Base-by-base conservation (phyloP, 352 stramenopile genomes). In the Phytopythium ostracodes region DNA sequence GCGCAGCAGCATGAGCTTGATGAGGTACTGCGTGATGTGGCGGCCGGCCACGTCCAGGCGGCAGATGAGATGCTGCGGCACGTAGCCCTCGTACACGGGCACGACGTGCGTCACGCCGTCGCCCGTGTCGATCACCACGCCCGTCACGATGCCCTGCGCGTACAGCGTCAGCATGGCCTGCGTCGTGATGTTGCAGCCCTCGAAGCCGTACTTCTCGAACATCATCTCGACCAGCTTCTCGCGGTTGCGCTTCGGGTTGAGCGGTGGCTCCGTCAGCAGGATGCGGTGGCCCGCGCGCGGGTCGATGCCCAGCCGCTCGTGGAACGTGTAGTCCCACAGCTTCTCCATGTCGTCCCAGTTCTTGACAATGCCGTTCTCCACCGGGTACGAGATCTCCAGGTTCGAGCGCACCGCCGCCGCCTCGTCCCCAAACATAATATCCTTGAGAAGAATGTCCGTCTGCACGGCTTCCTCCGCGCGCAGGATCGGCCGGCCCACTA, bases 271-370 rank as follows among this genome's bases (percentile, higher is more conserved):
- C 2, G 93, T 98, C 10, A 98, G 76, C 57, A 98, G 65, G 58
- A 98, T 97, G 44, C 90, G 92, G 60, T 96, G 73, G 27, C 86
- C 86, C 1, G 61, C 77, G 35, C 68, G 64, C 11, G 85, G 75
- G 65, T 87, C 76, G 54, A 91, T 89, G 40, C 60, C 74, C 60
- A 98, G 68, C 2, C 92, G 93, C 61, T 98, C 91, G 57, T 95
- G 77, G 74, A 98, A 98, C 53, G 92, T 98, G 76, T 98, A 98
- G 73, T 98, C 95, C 96, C 96, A 99, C 33, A 99, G 76, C 64
- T 98, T 92, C 72, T 98, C 89, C 95, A 99, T 98, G 67, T 98
- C 95, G 56, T 98, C 91, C 96, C 96, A 99, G 79, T 98, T 98
- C 72, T 96, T 96, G 14, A 99, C 93, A 58, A 98, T 98, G 40